Percentiles rank a stretch among this genome's conserved stretches.
Conservation (phyloP, 495 filamentous ascomycete genomes). For the Hypoxylon lienhwacheense region DNA sequence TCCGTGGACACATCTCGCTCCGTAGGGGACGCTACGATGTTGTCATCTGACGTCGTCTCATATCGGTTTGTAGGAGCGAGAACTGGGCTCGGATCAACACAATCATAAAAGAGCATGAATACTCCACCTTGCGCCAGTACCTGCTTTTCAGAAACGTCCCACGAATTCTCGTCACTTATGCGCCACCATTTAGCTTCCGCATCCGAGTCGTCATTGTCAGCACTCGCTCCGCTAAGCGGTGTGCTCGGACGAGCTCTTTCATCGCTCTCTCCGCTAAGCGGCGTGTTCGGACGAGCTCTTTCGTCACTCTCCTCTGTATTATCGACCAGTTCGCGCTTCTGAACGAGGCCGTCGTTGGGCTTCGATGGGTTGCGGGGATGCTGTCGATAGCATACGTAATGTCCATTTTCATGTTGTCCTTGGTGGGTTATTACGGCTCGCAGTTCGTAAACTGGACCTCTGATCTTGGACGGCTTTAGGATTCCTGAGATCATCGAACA, state of each 20-base stretch:
- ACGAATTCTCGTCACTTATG: slow-evolving; percentile 83
- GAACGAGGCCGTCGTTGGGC: neutral
- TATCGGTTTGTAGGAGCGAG: slow-evolving; percentile 22
- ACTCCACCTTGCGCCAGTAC: slow-evolving; percentile 80
- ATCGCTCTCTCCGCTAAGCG: neutral
- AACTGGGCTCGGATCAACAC: slow-evolving; percentile 47
- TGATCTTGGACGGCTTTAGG: slow-evolving; percentile 43
- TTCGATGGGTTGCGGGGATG: slow-evolving; percentile 48
- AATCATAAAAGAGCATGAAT: slow-evolving; percentile 97
- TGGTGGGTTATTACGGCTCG: slow-evolving; percentile 86
- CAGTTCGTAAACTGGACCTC: slow-evolving; percentile 71
- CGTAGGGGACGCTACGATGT: neutral
- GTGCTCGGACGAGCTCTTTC: slow-evolving; percentile 5
- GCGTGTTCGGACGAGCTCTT: neutral
- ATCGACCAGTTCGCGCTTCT: neutral
- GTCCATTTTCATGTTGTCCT: slow-evolving; percentile 90
- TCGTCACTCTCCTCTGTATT: no score
- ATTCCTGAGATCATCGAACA: slow-evolving; percentile 66
- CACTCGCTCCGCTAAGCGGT: slow-evolving; percentile 43
- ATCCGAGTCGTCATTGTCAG: slow-evolving; percentile 22
- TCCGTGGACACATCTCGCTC: neutral
- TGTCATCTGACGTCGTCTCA: neutral
- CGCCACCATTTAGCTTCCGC: slow-evolving; percentile 70
- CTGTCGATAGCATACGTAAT: slow-evolving; percentile 89
- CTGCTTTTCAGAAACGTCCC: slow-evolving; percentile 67